Base-by-base conservation (phyloP, 371 early-diverging fungal species). In the Sporodiniella umbellata region DNA sequence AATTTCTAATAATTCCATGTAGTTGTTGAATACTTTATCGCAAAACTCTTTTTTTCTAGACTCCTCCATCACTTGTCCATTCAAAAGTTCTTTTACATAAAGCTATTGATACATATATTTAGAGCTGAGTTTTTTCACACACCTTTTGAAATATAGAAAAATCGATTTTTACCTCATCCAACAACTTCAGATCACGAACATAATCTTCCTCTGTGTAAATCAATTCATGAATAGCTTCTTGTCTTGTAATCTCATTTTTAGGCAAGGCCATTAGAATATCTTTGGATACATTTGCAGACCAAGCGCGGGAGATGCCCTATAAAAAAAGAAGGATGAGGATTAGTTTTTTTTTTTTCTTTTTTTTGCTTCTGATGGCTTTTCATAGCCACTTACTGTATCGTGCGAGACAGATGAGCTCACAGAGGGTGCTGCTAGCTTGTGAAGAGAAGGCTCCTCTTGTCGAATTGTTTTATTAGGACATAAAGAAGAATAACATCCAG, bases 191-290 rank as follows among this genome's bases (percentile, higher is more conserved):
- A 60, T 96, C 97, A 24, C 83, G 83, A 17, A 94, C 92, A 67
- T 88, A 96, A 62, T 94, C 93, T 56, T 86, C 85, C 62, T 96
- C 96, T 2, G 91, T 92, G 46, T 90, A 83, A 33, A 96, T 89
- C 33, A 95, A 52, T 71, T 96, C 97, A 67, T 86, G 94, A 54
- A 96, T 91, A 12, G 87, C 87, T 66, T 96, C 95, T 62, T 96
- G 97, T 1, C 96, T 79, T 51, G 86, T 88, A 54, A 85, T 82
- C 66, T 96, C 97, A 31, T 78, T 60, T 22, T 81, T 72, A 10
- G 90, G 85, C 5, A 90, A 80, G 0, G 84, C 78, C 24, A 88
- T 81, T 4, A 87, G 60, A 14, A 96, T 74, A 8, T 87, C 87
- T 46, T 80, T 81, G 3, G 93, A 79, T 3, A 88, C 88, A 4